Conservation (phyloP, 345 rosid genomes). For the Eucalyptus curtisii region DNA sequence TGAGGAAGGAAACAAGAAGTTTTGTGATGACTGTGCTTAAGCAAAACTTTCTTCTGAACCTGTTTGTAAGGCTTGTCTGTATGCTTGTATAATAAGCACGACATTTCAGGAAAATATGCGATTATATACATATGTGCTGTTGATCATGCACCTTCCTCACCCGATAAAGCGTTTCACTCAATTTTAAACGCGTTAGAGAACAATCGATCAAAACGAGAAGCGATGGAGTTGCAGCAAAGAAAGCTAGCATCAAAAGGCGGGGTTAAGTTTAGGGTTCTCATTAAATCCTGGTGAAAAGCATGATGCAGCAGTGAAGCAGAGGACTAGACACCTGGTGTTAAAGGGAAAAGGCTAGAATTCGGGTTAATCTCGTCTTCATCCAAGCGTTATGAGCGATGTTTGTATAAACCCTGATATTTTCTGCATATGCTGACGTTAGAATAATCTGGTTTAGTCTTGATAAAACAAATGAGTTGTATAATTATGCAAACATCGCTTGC, state of each 20-base stretch:
- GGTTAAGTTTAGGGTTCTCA: not conserved
- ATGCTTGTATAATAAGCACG: not conserved
- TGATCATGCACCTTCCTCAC: not conserved
- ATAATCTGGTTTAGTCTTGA: not conserved
- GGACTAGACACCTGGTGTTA: not conserved
- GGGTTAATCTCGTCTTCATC: not conserved
- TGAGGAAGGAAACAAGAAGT: not conserved
- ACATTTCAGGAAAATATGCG: not conserved
- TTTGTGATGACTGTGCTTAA: not conserved
- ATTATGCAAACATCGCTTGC: not conserved
- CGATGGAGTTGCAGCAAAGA: not conserved
- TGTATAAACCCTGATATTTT: not conserved
- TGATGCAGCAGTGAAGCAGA: not conserved
- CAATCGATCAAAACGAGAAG: not conserved
- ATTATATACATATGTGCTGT: not conserved
- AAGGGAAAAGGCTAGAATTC: not conserved
- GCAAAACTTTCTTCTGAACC: not conserved
- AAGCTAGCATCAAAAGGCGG: not conserved
- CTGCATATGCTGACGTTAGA: not conserved
- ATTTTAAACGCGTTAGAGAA: not conserved
- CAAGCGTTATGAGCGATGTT: not conserved
- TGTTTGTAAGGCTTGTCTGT: not conserved
- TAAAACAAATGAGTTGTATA: not conserved
- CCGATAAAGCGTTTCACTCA: not conserved
- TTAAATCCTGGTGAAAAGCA: not conserved